Evolutionary conservation across 352 stramenopile genomes (phyloP), one percentile per base, ranked within the genome.

Genomic region (Peronospora destructor): DNA sequence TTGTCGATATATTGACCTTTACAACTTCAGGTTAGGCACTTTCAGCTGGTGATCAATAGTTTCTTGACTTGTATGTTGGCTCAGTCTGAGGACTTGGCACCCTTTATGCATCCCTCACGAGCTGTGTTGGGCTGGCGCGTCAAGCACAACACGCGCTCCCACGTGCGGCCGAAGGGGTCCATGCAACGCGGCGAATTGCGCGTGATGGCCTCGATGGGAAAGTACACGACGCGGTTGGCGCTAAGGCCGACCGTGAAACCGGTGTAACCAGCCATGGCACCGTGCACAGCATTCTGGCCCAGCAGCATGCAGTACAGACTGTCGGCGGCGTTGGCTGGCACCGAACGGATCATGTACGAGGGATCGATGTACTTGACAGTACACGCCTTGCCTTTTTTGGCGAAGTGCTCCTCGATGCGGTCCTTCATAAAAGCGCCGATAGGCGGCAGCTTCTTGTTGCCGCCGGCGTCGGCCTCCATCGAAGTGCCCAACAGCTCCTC

Each of bases 291-390:
- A 71, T 98, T 98, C 73, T 99, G 95, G 25, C 87, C 91, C 13
- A 99, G 80, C 64, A 98, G 85, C 91, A 98, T 97, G 70, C 96
- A 98, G 68, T 98, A 97, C 39, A 98, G 64, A 55, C 69, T 87
- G 49, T 98, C 95, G 34, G 85, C 85, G 17, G 90, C 84, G 62
- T 97, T 98, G 25, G 95, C 91, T 19, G 94, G 81, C 53, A 98
- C 89, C 49, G 69, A 84, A 45, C 85, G 90, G 62, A 98, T 97
- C 87, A 97, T 98, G 73, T 98, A 98, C 36, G 89, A 97, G 49
- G 95, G 95, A 68, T 98, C 94, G 68, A 98, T 98, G 75, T 98
- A 98, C 73, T 98, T 98, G 46, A 98, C 84, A 44, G 93, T 98
- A 37, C 63, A 88, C 43, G 75, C 73, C 64, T 86, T 91, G 62